Percentiles rank a stretch among this genome's conserved stretches.
These are phyloP conservation scores for Hypericum androsaemum DNA, from an alignment of 345 rosid species.

Conservation along the genomic window DNA sequence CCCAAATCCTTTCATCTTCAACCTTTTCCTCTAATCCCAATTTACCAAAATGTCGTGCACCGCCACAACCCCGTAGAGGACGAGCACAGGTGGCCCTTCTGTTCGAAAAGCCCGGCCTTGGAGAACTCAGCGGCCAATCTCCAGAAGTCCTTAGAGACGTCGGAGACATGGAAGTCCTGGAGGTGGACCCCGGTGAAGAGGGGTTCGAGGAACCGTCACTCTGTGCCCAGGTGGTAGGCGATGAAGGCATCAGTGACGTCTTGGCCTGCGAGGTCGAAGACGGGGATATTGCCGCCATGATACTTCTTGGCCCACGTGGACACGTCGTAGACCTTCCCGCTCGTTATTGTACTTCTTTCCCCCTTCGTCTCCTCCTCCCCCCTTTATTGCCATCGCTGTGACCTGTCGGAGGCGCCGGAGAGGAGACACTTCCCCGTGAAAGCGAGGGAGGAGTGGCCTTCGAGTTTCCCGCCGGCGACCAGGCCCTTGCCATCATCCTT, in stretches of 20 bases:
- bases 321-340: constrained; percentile 73
- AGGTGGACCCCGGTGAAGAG: constrained; percentile 61
- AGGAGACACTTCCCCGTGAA: no score
- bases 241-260: constrained; percentile 90
- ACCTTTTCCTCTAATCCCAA: no score
- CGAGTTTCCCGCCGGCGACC: no score
- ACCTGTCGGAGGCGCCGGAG: no score
- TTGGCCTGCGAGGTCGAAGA: constrained; percentile 72
- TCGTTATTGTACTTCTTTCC: constrained; percentile 52
- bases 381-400: no score
- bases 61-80: constrained; percentile 36
- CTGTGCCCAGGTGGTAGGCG: constrained; percentile 82
- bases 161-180: constrained; percentile 49
- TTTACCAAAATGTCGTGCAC: no score
- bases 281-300: constrained; percentile 69
- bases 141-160: constrained; percentile 70
- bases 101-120: constrained; percentile 61
- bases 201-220: constrained; percentile 64
- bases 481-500: no score
- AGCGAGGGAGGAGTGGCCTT: no score
- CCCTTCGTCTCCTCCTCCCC: constrained; percentile 38
- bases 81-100: constrained; percentile 53
- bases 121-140: constrained; percentile 45
- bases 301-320: constrained; percentile 63
- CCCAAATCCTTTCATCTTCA: no score